A percentile compares a stretch with the other conserved stretches of the same genome.
phyloP scores from a whole-genome alignment of 2,329 filamentous ascomycete species.

The Tolypocladium cylindrosporum region DNA sequence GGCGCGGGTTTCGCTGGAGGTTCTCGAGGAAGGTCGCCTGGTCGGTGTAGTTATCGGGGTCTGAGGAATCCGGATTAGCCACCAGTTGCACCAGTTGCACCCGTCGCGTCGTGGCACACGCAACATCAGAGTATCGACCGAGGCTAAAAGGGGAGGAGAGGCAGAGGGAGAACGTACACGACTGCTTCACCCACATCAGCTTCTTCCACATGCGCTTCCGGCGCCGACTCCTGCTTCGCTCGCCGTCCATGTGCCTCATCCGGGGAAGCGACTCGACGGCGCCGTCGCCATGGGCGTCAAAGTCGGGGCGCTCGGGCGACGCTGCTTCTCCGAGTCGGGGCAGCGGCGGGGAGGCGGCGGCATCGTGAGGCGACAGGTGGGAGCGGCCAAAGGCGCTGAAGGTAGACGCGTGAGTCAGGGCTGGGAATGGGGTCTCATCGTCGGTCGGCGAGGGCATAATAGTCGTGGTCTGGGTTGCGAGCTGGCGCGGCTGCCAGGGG shows the following conservation, averaged over 20 bases:
- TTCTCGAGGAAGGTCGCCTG: constrained; percentile 94
- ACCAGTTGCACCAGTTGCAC: background rate
- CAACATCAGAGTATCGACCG: background rate
- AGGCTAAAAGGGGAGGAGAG: background rate
- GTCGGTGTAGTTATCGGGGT: constrained; percentile 98
- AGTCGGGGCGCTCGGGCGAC: constrained; percentile 13
- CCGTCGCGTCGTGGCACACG: background rate
- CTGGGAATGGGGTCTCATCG: constrained; percentile 26
- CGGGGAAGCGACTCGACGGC: constrained; percentile 21
- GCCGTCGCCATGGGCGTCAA: constrained; percentile 23
- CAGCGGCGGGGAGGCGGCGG: constrained; percentile 57
- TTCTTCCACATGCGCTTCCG: constrained; percentile 83
- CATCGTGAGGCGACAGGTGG: constrained; percentile 76
- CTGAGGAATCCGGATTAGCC: constrained; percentile 28
- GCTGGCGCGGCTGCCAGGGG: background rate
- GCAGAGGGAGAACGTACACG: constrained; percentile 46
- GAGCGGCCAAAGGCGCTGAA: constrained; percentile 42
- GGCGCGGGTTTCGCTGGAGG: constrained; percentile 83
- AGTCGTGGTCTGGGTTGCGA: background rate
- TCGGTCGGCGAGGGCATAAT: constrained; percentile 27
- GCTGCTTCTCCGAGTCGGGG: background rate
- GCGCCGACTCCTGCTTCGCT: constrained; percentile 55
- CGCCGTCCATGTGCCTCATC: constrained; percentile 36
- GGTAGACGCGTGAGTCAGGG: constrained; percentile 17
- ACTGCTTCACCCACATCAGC: constrained; percentile 94